phyloP scores from a whole-genome alignment of 768 basidiomycete genomes.

The Chalciporus piperatus region DNA sequence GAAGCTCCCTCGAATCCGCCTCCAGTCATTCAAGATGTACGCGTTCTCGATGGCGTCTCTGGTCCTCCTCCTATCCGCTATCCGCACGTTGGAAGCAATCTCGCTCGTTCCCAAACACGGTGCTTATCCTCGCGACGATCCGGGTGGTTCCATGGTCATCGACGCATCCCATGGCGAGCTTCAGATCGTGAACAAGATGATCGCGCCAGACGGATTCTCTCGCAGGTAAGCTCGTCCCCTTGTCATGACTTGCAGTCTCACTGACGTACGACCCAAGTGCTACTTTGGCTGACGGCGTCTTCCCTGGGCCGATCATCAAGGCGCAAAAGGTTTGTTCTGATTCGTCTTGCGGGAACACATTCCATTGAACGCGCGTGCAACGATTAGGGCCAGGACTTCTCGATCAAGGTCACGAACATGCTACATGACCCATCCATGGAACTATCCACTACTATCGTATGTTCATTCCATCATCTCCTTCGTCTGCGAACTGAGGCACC shows the following conservation, averaged over 20 bases:
- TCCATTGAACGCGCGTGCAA: not conserved
- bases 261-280: constrained; percentile 27
- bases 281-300: constrained; percentile 43
- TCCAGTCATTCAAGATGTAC: constrained; percentile 22
- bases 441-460: constrained; percentile 34
- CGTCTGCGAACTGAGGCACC: not conserved
- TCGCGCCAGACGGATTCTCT: constrained; percentile 50
- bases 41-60: constrained; percentile 10
- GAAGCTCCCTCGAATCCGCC: constrained; percentile 14
- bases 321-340: constrained; percentile 37
- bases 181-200: constrained; percentile 39
- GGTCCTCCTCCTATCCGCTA: constrained; percentile 12
- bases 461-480: constrained; percentile 7
- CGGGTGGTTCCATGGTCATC: constrained; percentile 11
- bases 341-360: not conserved
- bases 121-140: constrained; percentile 1
- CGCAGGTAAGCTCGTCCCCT: constrained; percentile 30
- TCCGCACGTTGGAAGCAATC: constrained; percentile 13
- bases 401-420: constrained; percentile 37
- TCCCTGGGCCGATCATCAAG: constrained; percentile 48
- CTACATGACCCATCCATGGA: constrained; percentile 34
- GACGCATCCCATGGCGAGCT: constrained; percentile 32
- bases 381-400: constrained; percentile 34
- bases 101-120: constrained; percentile 14
- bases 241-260: not conserved